These are phyloP conservation scores for Podospora pseudocomata DNA, from an alignment of 495 filamentous ascomycete genomes.

Conservation along the genomic window DNA sequence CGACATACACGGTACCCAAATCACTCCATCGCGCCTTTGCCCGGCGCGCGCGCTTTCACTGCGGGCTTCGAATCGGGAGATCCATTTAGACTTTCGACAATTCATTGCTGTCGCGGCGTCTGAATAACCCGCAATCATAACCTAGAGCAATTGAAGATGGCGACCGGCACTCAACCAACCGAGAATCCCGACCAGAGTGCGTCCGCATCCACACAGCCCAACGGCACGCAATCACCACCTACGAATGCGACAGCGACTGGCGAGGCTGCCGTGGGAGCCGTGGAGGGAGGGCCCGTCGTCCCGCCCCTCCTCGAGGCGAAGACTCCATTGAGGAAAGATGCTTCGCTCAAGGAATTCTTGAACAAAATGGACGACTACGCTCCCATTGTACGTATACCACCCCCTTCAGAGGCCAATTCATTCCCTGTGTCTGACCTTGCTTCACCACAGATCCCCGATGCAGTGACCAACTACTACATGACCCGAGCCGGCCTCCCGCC, in stretches of 20 bases:
- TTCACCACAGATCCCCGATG: constrained; percentile 81
- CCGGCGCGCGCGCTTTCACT: background rate
- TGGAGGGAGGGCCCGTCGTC: constrained; percentile 4
- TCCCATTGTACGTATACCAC: constrained; percentile 68
- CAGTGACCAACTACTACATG: constrained; percentile 96
- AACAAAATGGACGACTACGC: constrained; percentile 98
- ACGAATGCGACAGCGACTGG: background rate
- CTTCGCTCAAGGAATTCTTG: constrained; percentile 83
- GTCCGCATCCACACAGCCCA: constrained; percentile 9
- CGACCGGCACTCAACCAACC: constrained; percentile 19
- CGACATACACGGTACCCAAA: background rate
- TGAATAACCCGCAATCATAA: background rate
- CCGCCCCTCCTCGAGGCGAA: constrained; percentile 34
- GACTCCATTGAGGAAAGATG: constrained; percentile 77
- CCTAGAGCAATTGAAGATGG: constrained; percentile 16
- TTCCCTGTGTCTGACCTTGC: background rate
- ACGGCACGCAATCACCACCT: constrained; percentile 19
- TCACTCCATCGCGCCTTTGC: background rate
- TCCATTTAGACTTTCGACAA: background rate
- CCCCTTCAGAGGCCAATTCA: background rate
- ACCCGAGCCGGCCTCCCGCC: constrained; percentile 90
- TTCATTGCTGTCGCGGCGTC: background rate
- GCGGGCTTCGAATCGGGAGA: too few relatives aligned
- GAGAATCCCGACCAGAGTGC: constrained; percentile 20
- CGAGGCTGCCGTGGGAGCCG: background rate